A percentile compares a stretch with the other conserved stretches of the same genome.
These are phyloP conservation scores for Pelargonium australe DNA, from an alignment of 441 rosid genomes.

Conservation along the genomic window DNA sequence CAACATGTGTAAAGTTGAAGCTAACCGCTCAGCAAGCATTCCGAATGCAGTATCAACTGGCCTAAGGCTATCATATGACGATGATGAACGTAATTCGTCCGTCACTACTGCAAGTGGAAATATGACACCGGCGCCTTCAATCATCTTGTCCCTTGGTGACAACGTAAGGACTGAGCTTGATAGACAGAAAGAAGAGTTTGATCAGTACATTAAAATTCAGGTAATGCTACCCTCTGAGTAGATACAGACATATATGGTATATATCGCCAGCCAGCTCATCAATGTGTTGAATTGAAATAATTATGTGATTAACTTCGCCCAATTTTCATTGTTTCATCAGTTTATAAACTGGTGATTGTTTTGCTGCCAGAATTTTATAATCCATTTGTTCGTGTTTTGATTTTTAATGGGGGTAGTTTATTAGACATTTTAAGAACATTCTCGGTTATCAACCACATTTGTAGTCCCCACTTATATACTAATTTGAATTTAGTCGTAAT, in stretches of 20 bases:
- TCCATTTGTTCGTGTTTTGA: background rate
- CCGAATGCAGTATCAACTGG: slow-evolving; percentile 69
- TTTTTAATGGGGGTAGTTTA: background rate
- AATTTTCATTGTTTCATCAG: background rate
- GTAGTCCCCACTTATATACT: background rate
- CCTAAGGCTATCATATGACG: slow-evolving; percentile 65
- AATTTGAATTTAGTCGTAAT: background rate
- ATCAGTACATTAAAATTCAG: slow-evolving; percentile 57
- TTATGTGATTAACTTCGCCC: background rate
- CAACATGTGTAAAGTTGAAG: slow-evolving; percentile 46
- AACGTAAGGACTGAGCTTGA: slow-evolving; percentile 49
- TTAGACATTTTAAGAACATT: background rate
- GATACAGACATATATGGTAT: too few relatives aligned
- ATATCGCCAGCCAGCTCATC: too few relatives aligned
- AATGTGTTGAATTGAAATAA: too few relatives aligned
- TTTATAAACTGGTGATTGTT: background rate
- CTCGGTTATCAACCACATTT: background rate
- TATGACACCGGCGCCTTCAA: slow-evolving; percentile 43
- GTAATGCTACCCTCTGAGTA: slow-evolving; percentile 23
- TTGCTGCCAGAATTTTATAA: background rate
- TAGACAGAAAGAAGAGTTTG: slow-evolving; percentile 60
- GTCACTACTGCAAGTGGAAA: slow-evolving; percentile 70
- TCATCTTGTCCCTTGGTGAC: slow-evolving; percentile 53
- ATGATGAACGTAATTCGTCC: slow-evolving; percentile 68
- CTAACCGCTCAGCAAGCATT: slow-evolving; percentile 38